Conservation (phyloP, 2,329 filamentous ascomycete genomes). For the Chrysoporthe puriensis region DNA sequence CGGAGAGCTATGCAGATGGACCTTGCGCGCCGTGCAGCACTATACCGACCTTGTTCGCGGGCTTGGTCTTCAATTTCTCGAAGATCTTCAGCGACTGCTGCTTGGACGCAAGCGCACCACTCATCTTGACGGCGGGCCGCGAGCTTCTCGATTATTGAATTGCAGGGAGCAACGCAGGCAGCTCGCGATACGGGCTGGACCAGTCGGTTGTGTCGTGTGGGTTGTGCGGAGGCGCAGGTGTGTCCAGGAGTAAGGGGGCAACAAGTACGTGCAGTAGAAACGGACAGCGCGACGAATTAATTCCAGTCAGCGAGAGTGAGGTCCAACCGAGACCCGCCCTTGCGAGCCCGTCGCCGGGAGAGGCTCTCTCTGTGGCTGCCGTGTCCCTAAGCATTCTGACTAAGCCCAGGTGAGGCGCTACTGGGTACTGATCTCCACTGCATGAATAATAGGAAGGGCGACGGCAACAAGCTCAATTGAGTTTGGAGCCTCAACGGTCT, state of each 20-base stretch:
- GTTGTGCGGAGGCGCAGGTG: background rate
- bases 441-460: background rate
- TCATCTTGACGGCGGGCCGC: slow-evolving; percentile 53
- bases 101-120: slow-evolving; percentile 74
- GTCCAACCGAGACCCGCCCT: slow-evolving; percentile 19
- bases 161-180: background rate
- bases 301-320: slow-evolving; percentile 24
- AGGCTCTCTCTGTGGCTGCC: slow-evolving; percentile 1
- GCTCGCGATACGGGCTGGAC: background rate
- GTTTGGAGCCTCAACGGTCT: slow-evolving; percentile 7
- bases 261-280: slow-evolving; percentile 15
- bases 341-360: background rate
- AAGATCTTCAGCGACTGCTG: slow-evolving; percentile 96
- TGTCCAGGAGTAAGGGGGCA: slow-evolving; percentile 21
- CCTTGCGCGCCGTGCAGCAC: background rate
- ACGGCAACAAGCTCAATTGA: background rate
- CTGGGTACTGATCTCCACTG: background rate
- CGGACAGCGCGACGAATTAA: slow-evolving; percentile 30
- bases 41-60: slow-evolving; percentile 79
- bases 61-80: slow-evolving; percentile 93
- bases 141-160: background rate
- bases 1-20: background rate
- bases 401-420: background rate
- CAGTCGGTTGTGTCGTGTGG: background rate
- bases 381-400: slow-evolving; percentile 5